These are phyloP conservation scores for Scheffersomyces segobiensis DNA, from an alignment of 1,139 yeast species.

Conservation along the genomic window DNA sequence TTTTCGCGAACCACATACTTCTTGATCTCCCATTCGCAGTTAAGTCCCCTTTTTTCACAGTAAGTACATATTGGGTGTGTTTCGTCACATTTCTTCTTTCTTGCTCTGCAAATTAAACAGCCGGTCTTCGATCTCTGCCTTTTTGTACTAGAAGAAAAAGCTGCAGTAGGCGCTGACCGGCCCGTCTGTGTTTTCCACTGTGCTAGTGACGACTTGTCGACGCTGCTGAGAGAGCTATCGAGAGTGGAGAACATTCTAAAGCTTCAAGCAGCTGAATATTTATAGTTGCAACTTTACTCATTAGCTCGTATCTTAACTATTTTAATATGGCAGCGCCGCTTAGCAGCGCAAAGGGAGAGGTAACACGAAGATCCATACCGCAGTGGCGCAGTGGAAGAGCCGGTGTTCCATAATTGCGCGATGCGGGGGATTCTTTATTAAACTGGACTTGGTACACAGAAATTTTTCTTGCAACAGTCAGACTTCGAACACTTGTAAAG, in stretches of 20 bases:
- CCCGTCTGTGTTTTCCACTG: not conserved
- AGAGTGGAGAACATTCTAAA: not conserved
- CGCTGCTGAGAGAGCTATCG: not conserved
- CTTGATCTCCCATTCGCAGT: slow-evolving; percentile 16
- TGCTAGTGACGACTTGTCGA: not conserved
- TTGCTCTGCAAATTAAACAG: slow-evolving; percentile 42
- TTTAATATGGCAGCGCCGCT: not conserved
- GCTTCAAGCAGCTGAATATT: not conserved
- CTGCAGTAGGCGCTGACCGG: not conserved
- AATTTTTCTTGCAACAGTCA: not conserved
- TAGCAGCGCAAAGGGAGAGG: not conserved
- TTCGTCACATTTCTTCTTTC: slow-evolving; percentile 31
- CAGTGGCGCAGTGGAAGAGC: too few species aligned
- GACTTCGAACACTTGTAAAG: not conserved
- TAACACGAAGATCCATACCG: too few species aligned
- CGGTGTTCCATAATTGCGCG: not conserved
- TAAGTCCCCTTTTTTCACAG: slow-evolving; percentile 20
- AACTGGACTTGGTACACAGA: not conserved
- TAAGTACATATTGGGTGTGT: slow-evolving; percentile 24
- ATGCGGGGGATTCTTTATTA: not conserved
- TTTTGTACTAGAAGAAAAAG: slow-evolving; percentile 3
- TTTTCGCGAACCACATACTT: not conserved
- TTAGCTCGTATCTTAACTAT: not conserved
- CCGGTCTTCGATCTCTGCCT: slow-evolving; percentile 43
- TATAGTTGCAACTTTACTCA: not conserved